These are phyloP conservation scores for Mycena capillaripes DNA, from an alignment of 768 basidiomycete species.

Conservation along the genomic window DNA sequence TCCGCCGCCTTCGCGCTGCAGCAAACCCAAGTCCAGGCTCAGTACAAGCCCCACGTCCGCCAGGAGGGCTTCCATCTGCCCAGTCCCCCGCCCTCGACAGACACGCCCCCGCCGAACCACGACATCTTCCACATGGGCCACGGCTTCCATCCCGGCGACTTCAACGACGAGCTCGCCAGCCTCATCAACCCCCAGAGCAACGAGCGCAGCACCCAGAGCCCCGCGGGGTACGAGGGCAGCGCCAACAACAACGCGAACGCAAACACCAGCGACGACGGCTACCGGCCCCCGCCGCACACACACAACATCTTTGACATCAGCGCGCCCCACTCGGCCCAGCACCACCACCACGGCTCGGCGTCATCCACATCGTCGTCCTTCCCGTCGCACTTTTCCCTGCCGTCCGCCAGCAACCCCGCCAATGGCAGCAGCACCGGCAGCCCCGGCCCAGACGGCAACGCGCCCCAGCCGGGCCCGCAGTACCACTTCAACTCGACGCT, in stretches of 20 bases:
- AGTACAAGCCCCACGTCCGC: slow-evolving; percentile 74
- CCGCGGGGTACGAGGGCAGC: slow-evolving; percentile 1
- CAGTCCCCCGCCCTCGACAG: slow-evolving; percentile 52
- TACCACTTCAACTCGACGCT: slow-evolving; percentile 64
- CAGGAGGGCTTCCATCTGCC: slow-evolving; percentile 84
- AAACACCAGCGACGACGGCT: slow-evolving; percentile 39
- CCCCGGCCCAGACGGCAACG: slow-evolving; percentile 17
- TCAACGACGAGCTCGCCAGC: slow-evolving; percentile 76
- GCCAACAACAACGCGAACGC: not conserved
- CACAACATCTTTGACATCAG: slow-evolving; percentile 61
- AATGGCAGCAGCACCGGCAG: slow-evolving; percentile 11
- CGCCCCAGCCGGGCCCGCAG: slow-evolving; percentile 41
- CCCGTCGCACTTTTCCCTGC: slow-evolving; percentile 45
- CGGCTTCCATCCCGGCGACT: slow-evolving; percentile 50
- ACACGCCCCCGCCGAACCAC: slow-evolving; percentile 46
- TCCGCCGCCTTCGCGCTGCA: slow-evolving; percentile 6
- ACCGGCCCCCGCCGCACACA: slow-evolving; percentile 52
- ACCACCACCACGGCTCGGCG: slow-evolving; percentile 43
- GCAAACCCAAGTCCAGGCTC: too few relatives aligned
- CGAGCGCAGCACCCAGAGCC: slow-evolving; percentile 41
- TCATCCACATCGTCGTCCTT: slow-evolving; percentile 46
- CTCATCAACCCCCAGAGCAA: slow-evolving; percentile 60
- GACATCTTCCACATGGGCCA: slow-evolving; percentile 56
- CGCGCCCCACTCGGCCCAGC: slow-evolving; percentile 53
- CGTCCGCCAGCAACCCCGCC: slow-evolving; percentile 13